Evolutionary conservation across 257 asterid genomes (phyloP).

Genomic region (Solanum bulbocastanum): DNA sequence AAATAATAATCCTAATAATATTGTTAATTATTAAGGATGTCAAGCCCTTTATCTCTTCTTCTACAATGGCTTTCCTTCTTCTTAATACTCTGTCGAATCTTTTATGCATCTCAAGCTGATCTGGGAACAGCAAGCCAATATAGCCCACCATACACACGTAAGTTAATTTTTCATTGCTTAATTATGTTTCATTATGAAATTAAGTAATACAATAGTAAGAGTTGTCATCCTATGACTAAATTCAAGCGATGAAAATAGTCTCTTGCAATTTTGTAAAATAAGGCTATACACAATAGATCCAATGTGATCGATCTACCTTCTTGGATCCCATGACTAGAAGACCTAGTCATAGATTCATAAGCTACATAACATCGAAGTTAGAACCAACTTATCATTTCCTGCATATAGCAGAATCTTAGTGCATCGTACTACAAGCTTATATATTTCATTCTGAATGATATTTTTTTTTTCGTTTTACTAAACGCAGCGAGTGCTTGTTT

Average conservation of each 20-base stretch:
- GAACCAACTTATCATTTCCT: fast-evolving
- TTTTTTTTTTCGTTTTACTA: not conserved
- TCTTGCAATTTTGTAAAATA: too few species aligned
- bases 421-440: not conserved
- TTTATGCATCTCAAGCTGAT: slow-evolving; percentile 35
- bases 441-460: too few species aligned
- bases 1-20: not conserved
- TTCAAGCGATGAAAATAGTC: too few species aligned
- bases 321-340: not conserved
- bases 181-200: not conserved
- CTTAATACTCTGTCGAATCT: not conserved
- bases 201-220: not conserved
- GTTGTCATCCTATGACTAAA: not conserved
- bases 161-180: slow-evolving; percentile 9
- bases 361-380: not conserved
- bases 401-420: not conserved
- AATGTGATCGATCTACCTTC: not conserved
- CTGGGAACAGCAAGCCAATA: slow-evolving; percentile 64
- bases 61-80: slow-evolving; percentile 15
- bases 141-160: slow-evolving; percentile 62
- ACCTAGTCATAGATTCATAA: not conserved
- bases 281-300: not conserved
- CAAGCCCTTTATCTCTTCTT: not conserved
- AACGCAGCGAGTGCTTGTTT: slow-evolving; percentile 59
- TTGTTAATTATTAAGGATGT: not conserved